phyloP scores from a whole-genome alignment of 2,329 filamentous ascomycete genomes.

The Coccinonectria pachysandricola region DNA sequence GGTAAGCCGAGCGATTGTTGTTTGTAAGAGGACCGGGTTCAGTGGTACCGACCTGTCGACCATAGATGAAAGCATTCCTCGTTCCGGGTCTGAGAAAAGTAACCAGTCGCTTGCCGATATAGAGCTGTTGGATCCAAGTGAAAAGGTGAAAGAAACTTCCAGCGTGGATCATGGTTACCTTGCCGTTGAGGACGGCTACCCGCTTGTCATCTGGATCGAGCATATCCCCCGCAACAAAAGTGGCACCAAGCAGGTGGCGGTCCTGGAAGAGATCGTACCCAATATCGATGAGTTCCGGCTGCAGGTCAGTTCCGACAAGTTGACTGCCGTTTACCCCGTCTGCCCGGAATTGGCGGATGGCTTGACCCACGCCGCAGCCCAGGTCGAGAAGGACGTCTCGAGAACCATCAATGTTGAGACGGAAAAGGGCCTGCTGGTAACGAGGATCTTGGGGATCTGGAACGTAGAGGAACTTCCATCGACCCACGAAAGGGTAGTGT shows the following conservation, averaged over 20 bases:
- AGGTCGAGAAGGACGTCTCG: slow-evolving; percentile 35
- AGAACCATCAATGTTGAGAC: slow-evolving; percentile 29
- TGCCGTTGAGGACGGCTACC: slow-evolving; percentile 26
- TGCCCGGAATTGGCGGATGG: slow-evolving; percentile 36
- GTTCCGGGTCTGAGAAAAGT: slow-evolving; percentile 34
- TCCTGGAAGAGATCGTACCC: slow-evolving; percentile 57
- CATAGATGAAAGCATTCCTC: slow-evolving; percentile 37
- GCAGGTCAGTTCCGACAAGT: slow-evolving; percentile 40
- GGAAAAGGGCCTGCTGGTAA: slow-evolving; percentile 32
- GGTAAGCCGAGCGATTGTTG: slow-evolving; percentile 24
- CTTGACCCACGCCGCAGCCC: slow-evolving; percentile 41
- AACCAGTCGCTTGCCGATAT: slow-evolving; percentile 33
- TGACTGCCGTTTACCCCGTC: slow-evolving; percentile 39
- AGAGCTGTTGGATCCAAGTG: slow-evolving; percentile 35
- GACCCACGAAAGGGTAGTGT: slow-evolving; percentile 35
- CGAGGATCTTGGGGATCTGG: slow-evolving; percentile 29
- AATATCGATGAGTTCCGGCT: slow-evolving; percentile 41
- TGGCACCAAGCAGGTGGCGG: slow-evolving; percentile 31
- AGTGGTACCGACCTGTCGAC: slow-evolving; percentile 37
- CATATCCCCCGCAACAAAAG: slow-evolving; percentile 42
- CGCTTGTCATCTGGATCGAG: slow-evolving; percentile 29
- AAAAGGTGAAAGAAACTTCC: slow-evolving; percentile 42
- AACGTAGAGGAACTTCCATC: slow-evolving; percentile 39
- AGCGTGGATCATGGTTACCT: slow-evolving; percentile 38
- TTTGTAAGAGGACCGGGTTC: slow-evolving; percentile 13